phyloP scores from a whole-genome alignment of 1,284 basidiomycete species.

The Heterobasidion occidentale region DNA sequence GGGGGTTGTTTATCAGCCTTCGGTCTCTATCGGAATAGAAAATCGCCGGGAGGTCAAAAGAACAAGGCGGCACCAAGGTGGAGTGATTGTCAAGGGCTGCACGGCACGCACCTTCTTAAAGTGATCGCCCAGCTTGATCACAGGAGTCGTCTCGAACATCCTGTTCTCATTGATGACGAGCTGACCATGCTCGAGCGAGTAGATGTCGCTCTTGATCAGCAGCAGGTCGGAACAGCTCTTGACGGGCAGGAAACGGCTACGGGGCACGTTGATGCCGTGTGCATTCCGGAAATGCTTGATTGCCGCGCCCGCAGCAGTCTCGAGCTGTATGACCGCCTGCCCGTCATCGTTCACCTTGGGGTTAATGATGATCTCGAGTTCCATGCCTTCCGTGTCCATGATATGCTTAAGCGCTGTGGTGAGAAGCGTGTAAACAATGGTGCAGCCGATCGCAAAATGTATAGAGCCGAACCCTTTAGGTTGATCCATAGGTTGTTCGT shows the following conservation, averaged over 20 bases:
- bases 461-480: constrained; percentile 28
- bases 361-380: constrained; percentile 93
- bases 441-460: constrained; percentile 33
- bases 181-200: constrained; percentile 86
- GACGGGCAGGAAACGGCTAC: constrained; percentile 91
- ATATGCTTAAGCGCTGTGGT: constrained; percentile 80
- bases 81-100: neutral
- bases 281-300: constrained; percentile 97
- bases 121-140: constrained; percentile 90
- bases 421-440: constrained; percentile 1
- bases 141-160: constrained; percentile 88
- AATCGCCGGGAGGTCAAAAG: neutral
- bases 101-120: constrained; percentile 50
- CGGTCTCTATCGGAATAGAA: neutral
- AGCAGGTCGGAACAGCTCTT: constrained; percentile 83
- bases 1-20: no score
- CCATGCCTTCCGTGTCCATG: constrained; percentile 89
- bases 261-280: constrained; percentile 96
- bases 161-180: constrained; percentile 81
- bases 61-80: constrained; percentile 19
- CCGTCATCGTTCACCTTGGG: constrained; percentile 87
- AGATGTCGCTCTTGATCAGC: constrained; percentile 91
- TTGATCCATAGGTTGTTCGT: constrained; percentile 99
- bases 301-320: constrained; percentile 96
- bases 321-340: constrained; percentile 85